Evolutionary conservation across 768 basidiomycete genomes (phyloP).

Genomic region (Pleurotus sapidus): DNA sequence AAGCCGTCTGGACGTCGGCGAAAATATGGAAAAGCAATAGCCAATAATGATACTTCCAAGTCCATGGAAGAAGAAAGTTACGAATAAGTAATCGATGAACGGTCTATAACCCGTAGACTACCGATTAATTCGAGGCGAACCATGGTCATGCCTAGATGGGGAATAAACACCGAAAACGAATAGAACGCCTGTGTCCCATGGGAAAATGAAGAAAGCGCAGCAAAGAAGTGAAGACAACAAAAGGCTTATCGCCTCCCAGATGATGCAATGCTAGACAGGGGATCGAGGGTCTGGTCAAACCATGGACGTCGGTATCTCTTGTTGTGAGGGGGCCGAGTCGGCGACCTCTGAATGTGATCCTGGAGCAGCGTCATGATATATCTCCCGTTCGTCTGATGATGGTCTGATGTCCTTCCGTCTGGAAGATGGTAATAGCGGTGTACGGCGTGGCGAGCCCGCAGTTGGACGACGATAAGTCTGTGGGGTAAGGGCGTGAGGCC

Average conservation of each 20-base stretch:
- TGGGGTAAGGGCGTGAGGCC: background rate
- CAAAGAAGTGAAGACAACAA: background rate
- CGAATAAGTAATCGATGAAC: background rate
- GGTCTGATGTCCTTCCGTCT: background rate
- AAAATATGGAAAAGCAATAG: slow-evolving; percentile 1
- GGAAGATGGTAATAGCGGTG: slow-evolving; percentile 4
- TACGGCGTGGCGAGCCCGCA: slow-evolving; percentile 4
- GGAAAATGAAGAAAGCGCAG: background rate
- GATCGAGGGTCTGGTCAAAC: background rate
- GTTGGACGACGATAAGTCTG: slow-evolving; percentile 11
- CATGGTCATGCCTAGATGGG: background rate
- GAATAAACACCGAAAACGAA: background rate
- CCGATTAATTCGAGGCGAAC: background rate
- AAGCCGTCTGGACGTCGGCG: background rate
- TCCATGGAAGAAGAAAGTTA: background rate
- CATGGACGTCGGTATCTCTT: background rate
- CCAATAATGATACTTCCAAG: slow-evolving; percentile 6
- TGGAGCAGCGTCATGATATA: background rate
- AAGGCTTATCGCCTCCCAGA: background rate
- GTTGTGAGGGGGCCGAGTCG: background rate
- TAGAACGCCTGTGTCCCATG: background rate
- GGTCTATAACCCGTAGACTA: background rate
- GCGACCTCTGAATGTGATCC: background rate
- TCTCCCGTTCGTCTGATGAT: background rate
- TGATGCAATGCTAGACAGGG: background rate